These are phyloP conservation scores for Mycena capillaripes DNA, from an alignment of 768 basidiomycete genomes.

Conservation along the genomic window DNA sequence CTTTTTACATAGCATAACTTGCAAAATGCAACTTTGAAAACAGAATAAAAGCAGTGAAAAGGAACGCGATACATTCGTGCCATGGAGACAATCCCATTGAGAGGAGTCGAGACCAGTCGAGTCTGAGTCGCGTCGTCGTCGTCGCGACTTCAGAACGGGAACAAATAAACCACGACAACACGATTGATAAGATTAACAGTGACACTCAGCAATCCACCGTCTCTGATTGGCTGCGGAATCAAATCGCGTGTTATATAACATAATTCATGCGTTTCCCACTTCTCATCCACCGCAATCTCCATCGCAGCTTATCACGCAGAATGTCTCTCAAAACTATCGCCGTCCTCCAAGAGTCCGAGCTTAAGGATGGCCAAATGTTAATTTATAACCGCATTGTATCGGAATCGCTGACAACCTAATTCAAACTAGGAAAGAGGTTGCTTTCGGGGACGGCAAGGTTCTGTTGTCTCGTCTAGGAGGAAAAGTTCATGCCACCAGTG, in stretches of 20 bases:
- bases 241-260: not conserved
- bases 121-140: too few relatives aligned
- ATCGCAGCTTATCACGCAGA: conserved; percentile 27
- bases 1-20: too few relatives aligned
- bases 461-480: conserved; percentile 83
- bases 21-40: too few relatives aligned
- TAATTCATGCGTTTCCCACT: conserved; percentile 11
- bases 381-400: too few relatives aligned
- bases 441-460: conserved; percentile 84
- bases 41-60: too few relatives aligned
- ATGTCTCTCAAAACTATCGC: conserved; percentile 68
- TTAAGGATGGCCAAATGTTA: conserved; percentile 80
- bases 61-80: too few relatives aligned
- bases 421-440: conserved; percentile 87
- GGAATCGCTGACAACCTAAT: too few relatives aligned
- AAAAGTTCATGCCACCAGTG: conserved; percentile 83
- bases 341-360: conserved; percentile 69
- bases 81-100: too few relatives aligned
- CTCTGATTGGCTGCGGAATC: not conserved
- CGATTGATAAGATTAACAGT: too few relatives aligned
- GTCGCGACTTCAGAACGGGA: not conserved
- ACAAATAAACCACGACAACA: conserved; percentile 5
- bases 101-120: too few relatives aligned
- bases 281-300: conserved; percentile 1
- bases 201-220: conserved; percentile 5